phyloP scores from a whole-genome alignment of 2,329 filamentous ascomycete species.

The Penicillium rolfsii region DNA sequence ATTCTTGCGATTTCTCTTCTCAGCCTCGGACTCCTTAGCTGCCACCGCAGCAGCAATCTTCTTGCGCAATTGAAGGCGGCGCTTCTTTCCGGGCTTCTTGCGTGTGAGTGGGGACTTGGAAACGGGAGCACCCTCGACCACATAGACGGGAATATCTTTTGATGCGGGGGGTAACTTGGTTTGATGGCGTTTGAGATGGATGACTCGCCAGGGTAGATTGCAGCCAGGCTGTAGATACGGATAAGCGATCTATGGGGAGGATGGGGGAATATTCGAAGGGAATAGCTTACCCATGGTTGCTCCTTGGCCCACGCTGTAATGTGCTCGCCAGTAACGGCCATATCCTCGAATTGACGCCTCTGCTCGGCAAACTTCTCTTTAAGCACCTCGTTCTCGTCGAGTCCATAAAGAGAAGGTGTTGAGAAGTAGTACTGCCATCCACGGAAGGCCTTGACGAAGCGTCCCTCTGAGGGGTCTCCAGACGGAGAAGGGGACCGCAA shows the following conservation, averaged over 20 bases:
- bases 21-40: slow-evolving; percentile 41
- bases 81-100: slow-evolving; percentile 50
- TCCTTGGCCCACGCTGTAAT: slow-evolving; percentile 36
- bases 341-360: slow-evolving; percentile 40
- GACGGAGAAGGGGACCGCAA: slow-evolving; percentile 45
- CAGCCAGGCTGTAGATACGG: slow-evolving; percentile 41
- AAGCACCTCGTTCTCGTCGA: slow-evolving; percentile 14
- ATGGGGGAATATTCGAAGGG: not conserved
- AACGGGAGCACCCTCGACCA: slow-evolving; percentile 24
- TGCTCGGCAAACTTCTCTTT: slow-evolving; percentile 17
- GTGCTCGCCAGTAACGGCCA: slow-evolving; percentile 41
- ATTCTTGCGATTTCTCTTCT: slow-evolving; percentile 46
- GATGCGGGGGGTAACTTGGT: slow-evolving; percentile 33
- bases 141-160: slow-evolving; percentile 29
- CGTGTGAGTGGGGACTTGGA: slow-evolving; percentile 36
- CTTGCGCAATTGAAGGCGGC: slow-evolving; percentile 46
- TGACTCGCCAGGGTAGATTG: slow-evolving; percentile 46
- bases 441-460: slow-evolving; percentile 46
- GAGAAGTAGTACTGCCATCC: slow-evolving; percentile 50
- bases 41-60: slow-evolving; percentile 32
- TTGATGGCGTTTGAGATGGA: slow-evolving; percentile 41
- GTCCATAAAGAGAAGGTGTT: slow-evolving; percentile 34
- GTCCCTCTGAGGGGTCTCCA: slow-evolving; percentile 36
- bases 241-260: slow-evolving; percentile 5
- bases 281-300: slow-evolving; percentile 40